Evolutionary conservation across 495 filamentous ascomycete genomes (phyloP).

Genomic region (Trypethelium eluteriae): DNA sequence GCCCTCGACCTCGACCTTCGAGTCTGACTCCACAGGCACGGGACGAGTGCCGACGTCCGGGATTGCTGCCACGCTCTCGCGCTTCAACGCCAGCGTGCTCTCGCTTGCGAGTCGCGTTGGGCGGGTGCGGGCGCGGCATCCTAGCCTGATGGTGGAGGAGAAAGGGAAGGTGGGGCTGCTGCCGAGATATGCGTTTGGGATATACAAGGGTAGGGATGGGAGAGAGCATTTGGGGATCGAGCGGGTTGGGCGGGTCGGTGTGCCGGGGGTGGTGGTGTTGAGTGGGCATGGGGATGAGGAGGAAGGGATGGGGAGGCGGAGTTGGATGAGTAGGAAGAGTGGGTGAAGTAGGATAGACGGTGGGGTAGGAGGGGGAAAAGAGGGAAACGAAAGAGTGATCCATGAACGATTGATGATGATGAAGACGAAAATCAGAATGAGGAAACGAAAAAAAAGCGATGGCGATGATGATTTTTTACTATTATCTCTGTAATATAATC

Average conservation of each 20-base stretch:
- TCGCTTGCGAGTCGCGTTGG: conserved; percentile 29
- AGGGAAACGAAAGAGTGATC: neutral
- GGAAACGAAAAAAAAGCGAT: neutral
- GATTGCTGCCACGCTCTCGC: neutral
- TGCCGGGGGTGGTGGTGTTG: conserved; percentile 29
- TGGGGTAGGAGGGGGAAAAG: neutral
- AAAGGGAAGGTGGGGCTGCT: conserved; percentile 1
- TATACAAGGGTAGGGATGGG: conserved; percentile 54
- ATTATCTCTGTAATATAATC: neutral
- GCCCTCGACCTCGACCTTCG: neutral
- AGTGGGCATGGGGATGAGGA: neutral
- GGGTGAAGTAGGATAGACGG: neutral
- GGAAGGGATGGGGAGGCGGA: neutral
- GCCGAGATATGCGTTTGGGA: conserved; percentile 54
- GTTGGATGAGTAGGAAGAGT: neutral
- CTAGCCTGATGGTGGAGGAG: conserved; percentile 1
- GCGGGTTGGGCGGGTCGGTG: conserved; percentile 44
- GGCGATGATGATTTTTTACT: neutral
- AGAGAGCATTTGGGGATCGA: conserved; percentile 61
- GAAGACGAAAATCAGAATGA: neutral
- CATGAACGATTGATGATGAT: neutral
- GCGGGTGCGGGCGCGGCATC: conserved; percentile 29
- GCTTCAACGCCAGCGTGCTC: conserved; percentile 3
- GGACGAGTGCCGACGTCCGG: neutral
- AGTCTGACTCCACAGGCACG: neutral